Percentiles rank a stretch among this genome's conserved stretches.
These are phyloP conservation scores for Coemansia sp. DNA, from an alignment of 192 early-diverging fungal species.

Conservation along the genomic window DNA sequence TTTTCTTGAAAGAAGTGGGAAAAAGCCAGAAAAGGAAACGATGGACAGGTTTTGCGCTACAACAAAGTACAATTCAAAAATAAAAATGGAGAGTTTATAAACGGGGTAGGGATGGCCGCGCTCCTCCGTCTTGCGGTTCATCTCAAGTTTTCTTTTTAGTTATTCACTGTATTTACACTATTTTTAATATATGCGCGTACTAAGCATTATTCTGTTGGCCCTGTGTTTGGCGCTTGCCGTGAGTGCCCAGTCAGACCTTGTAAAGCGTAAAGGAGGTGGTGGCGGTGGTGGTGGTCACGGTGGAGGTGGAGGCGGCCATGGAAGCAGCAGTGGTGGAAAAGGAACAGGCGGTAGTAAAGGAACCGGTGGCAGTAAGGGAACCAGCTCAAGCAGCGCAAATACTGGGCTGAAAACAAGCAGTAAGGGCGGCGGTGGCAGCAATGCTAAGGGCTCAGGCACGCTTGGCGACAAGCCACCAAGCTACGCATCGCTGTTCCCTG, in stretches of 20 bases:
- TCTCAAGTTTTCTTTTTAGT: not conserved
- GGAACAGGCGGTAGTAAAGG: constrained; percentile 6
- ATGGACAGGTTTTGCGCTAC: not conserved
- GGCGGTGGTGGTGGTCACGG: constrained; percentile 14
- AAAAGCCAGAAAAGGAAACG: too few relatives aligned
- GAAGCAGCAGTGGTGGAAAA: constrained; percentile 4
- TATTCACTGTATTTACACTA: not conserved
- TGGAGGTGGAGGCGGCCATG: constrained; percentile 3
- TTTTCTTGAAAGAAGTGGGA: too few relatives aligned
- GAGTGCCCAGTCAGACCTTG: constrained; percentile 2
- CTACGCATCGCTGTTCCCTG: constrained; percentile 38
- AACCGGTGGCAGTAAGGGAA: constrained; percentile 4
- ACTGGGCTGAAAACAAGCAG: constrained; percentile 10
- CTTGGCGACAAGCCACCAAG: constrained; percentile 41
- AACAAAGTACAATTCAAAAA: not conserved
- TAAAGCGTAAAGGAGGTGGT: constrained; percentile 19
- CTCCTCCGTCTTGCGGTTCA: not conserved
- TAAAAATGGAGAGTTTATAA: not conserved
- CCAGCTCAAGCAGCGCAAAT: constrained; percentile 15
- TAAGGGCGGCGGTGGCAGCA: constrained; percentile 35
- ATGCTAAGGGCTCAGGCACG: constrained; percentile 27
- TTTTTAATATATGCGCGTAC: constrained; percentile 8
- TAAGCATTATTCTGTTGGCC: constrained; percentile 12
- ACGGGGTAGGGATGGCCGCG: not conserved
- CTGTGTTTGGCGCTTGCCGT: constrained; percentile 17